Evolutionary conservation across 176 grass and related monocot genomes (phyloP), one percentile per base, ranked within the genome.

Genomic region (Echinochloa phyllopogon): DNA sequence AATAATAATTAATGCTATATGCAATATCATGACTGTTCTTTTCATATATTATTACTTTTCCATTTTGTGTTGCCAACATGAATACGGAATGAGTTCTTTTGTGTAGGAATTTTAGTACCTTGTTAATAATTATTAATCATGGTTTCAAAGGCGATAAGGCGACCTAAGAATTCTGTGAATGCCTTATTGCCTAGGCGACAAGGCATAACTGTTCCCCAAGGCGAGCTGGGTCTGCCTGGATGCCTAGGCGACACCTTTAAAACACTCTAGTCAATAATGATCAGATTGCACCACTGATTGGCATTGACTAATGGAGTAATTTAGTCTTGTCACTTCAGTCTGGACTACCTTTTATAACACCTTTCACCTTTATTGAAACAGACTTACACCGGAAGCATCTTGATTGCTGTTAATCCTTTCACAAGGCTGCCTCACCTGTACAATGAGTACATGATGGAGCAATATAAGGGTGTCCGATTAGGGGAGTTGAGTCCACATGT

Each of bases 401-500:
- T 99, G 93, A 99, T 99, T 77, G 96, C 96, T 73, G 91, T 99
- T 69, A 96, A 99, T 86, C 96, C 96, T 74, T 99, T 96, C 84
- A 96, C 91, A 47, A 99, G 89, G 66, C 91, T 99, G 55, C 91
- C 93, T 87, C 96, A 99, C 89, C 83, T 99, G 65, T 99, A 99
- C 81, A 96, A 89, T 50, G 91, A 96, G 75, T 91, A 99, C 87
- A 99, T 99, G 96, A 99, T 99, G 93, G 91, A 94, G 75, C 96
- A 99, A 89, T 99, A 99, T 74, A 99, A 94, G 86, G 93, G 88
- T 75, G 81, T 91, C 6, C 84, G 73, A 63, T 83, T 99, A 82
- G 96, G 96, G 38, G 96, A 96, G 47, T 83, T 99, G 87, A 99
- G 96, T 85, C 96, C 96, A 70, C 96, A 99, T 99, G 93, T 96